Percentiles rank a stretch among this genome's conserved stretches.
Conservation (phyloP, 768 basidiomycete genomes). For the Termitomyces sp. region DNA sequence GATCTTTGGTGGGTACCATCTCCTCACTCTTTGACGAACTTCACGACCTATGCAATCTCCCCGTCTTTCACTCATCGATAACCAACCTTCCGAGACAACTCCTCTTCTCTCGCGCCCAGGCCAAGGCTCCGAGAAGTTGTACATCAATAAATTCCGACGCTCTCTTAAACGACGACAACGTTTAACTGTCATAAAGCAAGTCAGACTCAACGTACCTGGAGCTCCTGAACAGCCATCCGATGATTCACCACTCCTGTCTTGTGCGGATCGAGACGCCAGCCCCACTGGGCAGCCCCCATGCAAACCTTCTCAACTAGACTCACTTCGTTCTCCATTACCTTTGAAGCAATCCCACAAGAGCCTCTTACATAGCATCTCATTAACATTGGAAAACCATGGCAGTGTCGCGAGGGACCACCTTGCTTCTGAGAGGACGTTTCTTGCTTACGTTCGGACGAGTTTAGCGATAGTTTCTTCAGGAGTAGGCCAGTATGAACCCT, state of each 20-base stretch:
- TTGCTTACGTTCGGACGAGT: slow-evolving; percentile 50
- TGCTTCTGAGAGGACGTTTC: slow-evolving; percentile 46
- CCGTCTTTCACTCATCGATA: background rate
- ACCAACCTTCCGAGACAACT: slow-evolving; percentile 8
- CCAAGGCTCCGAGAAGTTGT: background rate
- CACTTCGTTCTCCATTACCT: background rate
- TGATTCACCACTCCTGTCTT: background rate
- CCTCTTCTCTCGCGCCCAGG: slow-evolving; percentile 6
- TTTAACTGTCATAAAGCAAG: background rate
- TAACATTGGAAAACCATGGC: slow-evolving; percentile 40
- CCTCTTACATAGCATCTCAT: slow-evolving; percentile 5
- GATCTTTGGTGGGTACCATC: no score
- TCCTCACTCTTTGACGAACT: background rate
- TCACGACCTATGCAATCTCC: background rate
- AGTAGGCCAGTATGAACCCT: slow-evolving; percentile 23
- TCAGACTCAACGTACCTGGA: background rate
- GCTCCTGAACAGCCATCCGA: background rate
- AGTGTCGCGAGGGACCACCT: slow-evolving; percentile 51
- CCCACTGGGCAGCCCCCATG: background rate
- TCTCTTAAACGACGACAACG: slow-evolving; percentile 9
- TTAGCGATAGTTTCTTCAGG: slow-evolving; percentile 46
- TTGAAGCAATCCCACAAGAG: background rate
- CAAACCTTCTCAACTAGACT: background rate
- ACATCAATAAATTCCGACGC: background rate
- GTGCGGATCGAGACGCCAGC: background rate